These are phyloP conservation scores for Phlegmacium glaucopus DNA, from an alignment of 768 basidiomycete genomes.

Conservation along the genomic window DNA sequence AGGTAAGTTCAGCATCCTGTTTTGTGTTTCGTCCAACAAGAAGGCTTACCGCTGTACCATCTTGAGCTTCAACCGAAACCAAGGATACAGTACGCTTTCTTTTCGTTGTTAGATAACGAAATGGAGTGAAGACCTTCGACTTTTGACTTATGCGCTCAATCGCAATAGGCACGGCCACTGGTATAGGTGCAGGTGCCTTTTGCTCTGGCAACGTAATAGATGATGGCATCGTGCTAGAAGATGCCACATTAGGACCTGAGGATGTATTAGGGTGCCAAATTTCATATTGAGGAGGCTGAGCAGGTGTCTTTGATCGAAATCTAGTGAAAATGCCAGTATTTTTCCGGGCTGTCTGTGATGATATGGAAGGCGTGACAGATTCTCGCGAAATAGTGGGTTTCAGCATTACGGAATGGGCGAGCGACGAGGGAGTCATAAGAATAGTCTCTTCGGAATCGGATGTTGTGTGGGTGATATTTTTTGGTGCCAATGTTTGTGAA, in stretches of 20 bases:
- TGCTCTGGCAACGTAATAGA: constrained; percentile 1
- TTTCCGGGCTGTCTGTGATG: constrained; percentile 35
- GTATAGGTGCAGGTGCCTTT: constrained; percentile 7
- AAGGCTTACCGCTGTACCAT: constrained; percentile 70
- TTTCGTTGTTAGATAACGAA: constrained; percentile 56
- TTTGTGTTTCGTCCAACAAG: constrained; percentile 3
- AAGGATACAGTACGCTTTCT: constrained; percentile 67
- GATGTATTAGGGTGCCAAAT: constrained; percentile 19
- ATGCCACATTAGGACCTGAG: constrained; percentile 6
- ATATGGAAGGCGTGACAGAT: constrained; percentile 37
- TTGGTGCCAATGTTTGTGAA: constrained; percentile 1
- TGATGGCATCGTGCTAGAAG: neutral
- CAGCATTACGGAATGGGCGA: constrained; percentile 46
- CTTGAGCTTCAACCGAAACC: constrained; percentile 73
- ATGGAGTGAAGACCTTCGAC: constrained; percentile 55
- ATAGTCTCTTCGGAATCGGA: constrained; percentile 52
- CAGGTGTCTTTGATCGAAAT: constrained; percentile 20
- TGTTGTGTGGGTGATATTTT: constrained; percentile 29
- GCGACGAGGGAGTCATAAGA: constrained; percentile 63
- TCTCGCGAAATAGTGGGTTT: constrained; percentile 39
- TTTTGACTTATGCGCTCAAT: constrained; percentile 37
- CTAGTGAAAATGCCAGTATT: constrained; percentile 36
- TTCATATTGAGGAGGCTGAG: constrained; percentile 19
- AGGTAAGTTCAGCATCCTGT: constrained; percentile 7
- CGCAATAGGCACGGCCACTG: constrained; percentile 26